These are phyloP conservation scores for Omphalea diandra DNA, from an alignment of 441 rosid species.

Conservation along the genomic window DNA sequence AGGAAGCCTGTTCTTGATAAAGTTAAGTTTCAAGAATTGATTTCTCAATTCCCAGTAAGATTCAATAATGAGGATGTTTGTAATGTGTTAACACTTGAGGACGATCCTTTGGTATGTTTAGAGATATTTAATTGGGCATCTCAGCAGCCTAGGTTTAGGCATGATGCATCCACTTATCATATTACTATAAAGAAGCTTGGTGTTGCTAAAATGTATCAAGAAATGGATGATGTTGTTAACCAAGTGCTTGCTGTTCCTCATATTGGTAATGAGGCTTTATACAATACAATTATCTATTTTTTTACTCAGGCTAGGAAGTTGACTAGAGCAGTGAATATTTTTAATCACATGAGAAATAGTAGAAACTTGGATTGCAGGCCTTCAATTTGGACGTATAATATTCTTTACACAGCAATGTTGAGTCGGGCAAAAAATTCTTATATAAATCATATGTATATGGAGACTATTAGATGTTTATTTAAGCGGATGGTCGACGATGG, in stretches of 20 bases:
- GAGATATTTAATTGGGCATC: constrained; percentile 87
- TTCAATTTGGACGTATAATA: constrained; percentile 70
- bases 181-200: constrained; percentile 79
- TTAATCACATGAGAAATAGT: constrained; percentile 65
- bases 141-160: constrained; percentile 75
- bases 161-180: constrained; percentile 61
- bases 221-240: constrained; percentile 85
- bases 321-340: constrained; percentile 79
- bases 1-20: constrained; percentile 55
- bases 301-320: constrained; percentile 79
- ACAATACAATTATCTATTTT: constrained; percentile 68
- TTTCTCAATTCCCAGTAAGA: constrained; percentile 64
- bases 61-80: constrained; percentile 67
- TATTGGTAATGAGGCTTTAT: constrained; percentile 70
- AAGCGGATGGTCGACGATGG: constrained; percentile 81
- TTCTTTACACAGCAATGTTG: constrained; percentile 73
- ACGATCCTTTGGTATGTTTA: constrained; percentile 70
- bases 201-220: constrained; percentile 73
- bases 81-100: constrained; percentile 52
- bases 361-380: constrained; percentile 69
- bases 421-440: constrained; percentile 74
- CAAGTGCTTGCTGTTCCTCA: constrained; percentile 68
- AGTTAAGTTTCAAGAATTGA: constrained; percentile 41
- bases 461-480: constrained; percentile 69
- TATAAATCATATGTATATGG: constrained; percentile 78